Conservation (phyloP, 2,329 filamentous ascomycete genomes). For the Leptographium flavum region DNA sequence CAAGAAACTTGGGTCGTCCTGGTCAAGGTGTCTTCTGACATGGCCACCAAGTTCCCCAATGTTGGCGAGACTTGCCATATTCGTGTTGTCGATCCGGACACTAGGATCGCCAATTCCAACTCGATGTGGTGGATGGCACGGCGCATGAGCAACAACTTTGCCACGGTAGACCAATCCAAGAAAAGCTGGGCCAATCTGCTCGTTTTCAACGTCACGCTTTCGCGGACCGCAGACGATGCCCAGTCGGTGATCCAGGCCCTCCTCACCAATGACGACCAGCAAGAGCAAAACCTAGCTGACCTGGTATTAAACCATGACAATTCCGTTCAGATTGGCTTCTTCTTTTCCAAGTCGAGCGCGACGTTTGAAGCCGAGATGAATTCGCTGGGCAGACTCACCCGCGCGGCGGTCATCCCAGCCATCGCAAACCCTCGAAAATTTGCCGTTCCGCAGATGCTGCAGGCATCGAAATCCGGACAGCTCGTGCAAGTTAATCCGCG, state of each 20-base stretch:
- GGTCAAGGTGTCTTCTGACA: slow-evolving; percentile 1
- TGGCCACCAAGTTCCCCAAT: slow-evolving; percentile 4
- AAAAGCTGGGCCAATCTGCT: slow-evolving; percentile 5
- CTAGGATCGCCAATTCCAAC: not conserved
- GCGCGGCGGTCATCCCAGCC: not conserved
- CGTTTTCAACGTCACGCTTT: slow-evolving; percentile 8
- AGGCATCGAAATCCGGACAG: not conserved
- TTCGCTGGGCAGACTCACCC: slow-evolving; percentile 6
- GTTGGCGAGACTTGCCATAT: slow-evolving; percentile 9
- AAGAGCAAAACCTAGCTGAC: not conserved
- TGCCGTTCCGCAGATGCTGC: not conserved
- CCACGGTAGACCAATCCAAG: not conserved
- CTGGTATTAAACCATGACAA: slow-evolving; percentile 6
- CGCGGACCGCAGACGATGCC: not conserved
- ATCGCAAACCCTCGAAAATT: not conserved
- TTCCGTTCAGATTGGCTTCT: slow-evolving; percentile 5
- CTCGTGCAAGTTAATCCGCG: not conserved
- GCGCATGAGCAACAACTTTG: slow-evolving; percentile 10
- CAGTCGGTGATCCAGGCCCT: slow-evolving; percentile 2
- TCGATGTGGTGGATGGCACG: slow-evolving; percentile 9
- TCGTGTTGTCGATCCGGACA: slow-evolving; percentile 1
- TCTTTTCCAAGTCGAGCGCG: slow-evolving; percentile 9
- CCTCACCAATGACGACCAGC: slow-evolving; percentile 1
- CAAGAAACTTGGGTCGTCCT: slow-evolving; percentile 10
- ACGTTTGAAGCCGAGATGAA: slow-evolving; percentile 11